Base-by-base conservation (phyloP, 768 basidiomycete species). In the Trametes meyenii region DNA sequence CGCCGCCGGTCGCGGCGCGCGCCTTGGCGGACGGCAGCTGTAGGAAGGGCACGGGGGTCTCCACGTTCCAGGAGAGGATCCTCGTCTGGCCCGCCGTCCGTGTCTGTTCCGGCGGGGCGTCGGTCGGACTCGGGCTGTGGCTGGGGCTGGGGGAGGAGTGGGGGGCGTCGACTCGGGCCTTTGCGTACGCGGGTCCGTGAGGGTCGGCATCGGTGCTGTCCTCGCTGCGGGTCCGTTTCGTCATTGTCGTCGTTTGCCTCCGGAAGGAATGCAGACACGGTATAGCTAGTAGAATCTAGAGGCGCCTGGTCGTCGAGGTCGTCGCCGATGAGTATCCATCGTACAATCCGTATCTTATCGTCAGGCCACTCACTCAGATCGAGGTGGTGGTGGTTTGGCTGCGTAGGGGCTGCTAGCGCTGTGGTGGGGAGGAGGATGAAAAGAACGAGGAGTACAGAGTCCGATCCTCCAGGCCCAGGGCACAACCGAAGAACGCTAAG, bases 1-100 rank as follows among this genome's bases (percentile, higher is more conserved):
- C 49, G 12, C n/a, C 44, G 7, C 44, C 38, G 0, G 44, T 49
- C 33, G 66, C 62, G 39, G 67, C 23, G 6, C 69, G 65, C 2
- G 52, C 56, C 40, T 66, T 64, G 14, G 56, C 63, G 5, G 57
- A 21, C 13, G 66, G 63, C 14, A 70, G 57, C 33, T 62, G 53
- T 4, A 67, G 63, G 61, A 70, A 70, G 6, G 69, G 69, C 5
- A 67, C 65, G 8, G 69, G 69, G 11, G 66, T 70, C n/a, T 70
- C 66, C 19, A 70, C 63, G 44, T 70, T 70, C 69, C 69, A 67
- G 5, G 66, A 68, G 38, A 68, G 58, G 35, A 67, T 66, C 43
- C 45, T 51, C 14, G 55, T 66, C 33, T 55, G 19, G 23, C 39
- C 33, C 24, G 45, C 12, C 16, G 54, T 13, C 5, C 12, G 26